Evolutionary conservation across 2,329 filamentous ascomycete genomes (phyloP).

Genomic region (Aureobasidium sp.): DNA sequence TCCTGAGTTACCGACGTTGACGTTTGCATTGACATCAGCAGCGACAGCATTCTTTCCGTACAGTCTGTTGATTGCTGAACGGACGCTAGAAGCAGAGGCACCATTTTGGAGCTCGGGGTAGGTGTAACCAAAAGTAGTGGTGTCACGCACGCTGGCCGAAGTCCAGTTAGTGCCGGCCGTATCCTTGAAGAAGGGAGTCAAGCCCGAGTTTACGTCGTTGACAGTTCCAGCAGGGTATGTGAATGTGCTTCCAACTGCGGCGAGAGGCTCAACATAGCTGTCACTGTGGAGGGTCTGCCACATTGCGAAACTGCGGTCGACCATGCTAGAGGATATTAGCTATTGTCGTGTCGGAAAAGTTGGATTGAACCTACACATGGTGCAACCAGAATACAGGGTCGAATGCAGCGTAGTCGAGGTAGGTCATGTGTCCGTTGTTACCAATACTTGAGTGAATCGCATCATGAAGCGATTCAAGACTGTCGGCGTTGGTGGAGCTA

Average conservation of each 20-base stretch:
- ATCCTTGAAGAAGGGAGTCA: conserved; percentile 60
- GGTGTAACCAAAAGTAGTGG: conserved; percentile 60
- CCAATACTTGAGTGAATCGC: conserved; percentile 47
- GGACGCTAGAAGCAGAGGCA: conserved; percentile 36
- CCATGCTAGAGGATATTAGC: conserved; percentile 36
- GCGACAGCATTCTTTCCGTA: conserved; percentile 32
- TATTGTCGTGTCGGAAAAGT: conserved; percentile 21
- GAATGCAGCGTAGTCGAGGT: conserved; percentile 64
- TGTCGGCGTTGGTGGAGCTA: conserved; percentile 46
- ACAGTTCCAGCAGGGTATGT: conserved; percentile 48
- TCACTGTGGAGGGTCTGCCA: conserved; percentile 68
- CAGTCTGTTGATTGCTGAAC: conserved; percentile 49
- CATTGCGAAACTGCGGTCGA: conserved; percentile 66
- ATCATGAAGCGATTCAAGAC: conserved; percentile 43
- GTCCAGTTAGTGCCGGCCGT: conserved; percentile 57
- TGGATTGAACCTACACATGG: conserved; percentile 35
- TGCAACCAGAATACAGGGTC: conserved; percentile 75
- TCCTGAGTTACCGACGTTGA: conserved; percentile 32
- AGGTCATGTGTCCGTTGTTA: conserved; percentile 58
- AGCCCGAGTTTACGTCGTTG: conserved; percentile 29
- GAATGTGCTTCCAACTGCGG: conserved; percentile 49
- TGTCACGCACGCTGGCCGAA: conserved; percentile 52
- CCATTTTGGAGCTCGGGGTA: conserved; percentile 56
- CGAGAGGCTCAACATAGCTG: conserved; percentile 54
- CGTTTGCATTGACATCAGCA: background rate